Conservation (phyloP, 306 rosid species). For the Oxytropis ochrocephala region DNA sequence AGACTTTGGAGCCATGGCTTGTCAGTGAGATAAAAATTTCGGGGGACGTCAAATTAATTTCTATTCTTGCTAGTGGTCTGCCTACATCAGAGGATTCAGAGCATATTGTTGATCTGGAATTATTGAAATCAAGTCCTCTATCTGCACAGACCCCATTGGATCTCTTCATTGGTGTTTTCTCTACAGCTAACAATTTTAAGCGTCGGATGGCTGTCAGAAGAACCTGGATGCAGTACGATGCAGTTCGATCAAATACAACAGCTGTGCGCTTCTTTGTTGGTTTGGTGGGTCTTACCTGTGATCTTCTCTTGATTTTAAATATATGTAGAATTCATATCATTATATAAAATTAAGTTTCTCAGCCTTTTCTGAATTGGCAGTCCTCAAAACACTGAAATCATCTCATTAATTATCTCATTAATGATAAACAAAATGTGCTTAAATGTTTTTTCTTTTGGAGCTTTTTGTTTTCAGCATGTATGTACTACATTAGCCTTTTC, state of each 20-base stretch:
- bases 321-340: conserved; percentile 1
- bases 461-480: not conserved
- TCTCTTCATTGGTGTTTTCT: conserved; percentile 91
- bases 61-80: conserved; percentile 87
- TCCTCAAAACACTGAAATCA: not conserved
- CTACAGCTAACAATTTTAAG: conserved; percentile 95
- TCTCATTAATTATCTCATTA: not conserved
- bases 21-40: conserved; percentile 70
- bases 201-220: conserved; percentile 96
- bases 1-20: conserved; percentile 99
- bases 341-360: not conserved
- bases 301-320: not conserved
- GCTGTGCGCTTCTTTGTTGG: conserved; percentile 98
- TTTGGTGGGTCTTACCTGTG: conserved; percentile 60
- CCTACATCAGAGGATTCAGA: conserved; percentile 97
- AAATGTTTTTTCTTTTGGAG: not conserved
- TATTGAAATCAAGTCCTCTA: conserved; percentile 58
- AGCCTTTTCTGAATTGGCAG: not conserved
- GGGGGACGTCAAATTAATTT: conserved; percentile 78
- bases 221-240: conserved; percentile 98
- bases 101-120: conserved; percentile 68
- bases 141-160: conserved; percentile 45
- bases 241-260: conserved; percentile 53
- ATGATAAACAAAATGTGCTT: not conserved
- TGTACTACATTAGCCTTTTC: not conserved